These are phyloP conservation scores for Xylaria sp. DNA, from an alignment of 2,329 filamentous ascomycete species.

Conservation along the genomic window DNA sequence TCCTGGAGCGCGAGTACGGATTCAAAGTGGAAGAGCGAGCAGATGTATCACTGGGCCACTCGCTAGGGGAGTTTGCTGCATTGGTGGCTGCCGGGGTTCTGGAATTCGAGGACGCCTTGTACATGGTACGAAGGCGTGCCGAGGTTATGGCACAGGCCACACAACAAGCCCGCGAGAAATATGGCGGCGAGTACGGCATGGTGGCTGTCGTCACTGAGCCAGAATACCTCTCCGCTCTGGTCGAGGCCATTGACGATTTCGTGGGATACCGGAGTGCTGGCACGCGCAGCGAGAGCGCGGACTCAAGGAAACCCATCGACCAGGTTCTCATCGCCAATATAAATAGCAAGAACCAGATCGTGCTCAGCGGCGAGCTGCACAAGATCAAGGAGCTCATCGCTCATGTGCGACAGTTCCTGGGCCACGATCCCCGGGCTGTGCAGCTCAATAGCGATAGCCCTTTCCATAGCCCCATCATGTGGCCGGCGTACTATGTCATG, in stretches of 20 bases:
- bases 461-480: constrained; percentile 93
- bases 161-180: constrained; percentile 69
- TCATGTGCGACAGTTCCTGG: constrained; percentile 88
- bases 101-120: constrained; percentile 79
- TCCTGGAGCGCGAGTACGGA: constrained; percentile 85
- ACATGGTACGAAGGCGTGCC: constrained; percentile 79
- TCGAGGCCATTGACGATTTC: constrained; percentile 82
- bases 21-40: constrained; percentile 77
- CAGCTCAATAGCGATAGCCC: constrained; percentile 87
- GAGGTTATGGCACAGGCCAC: constrained; percentile 87
- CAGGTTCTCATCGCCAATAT: constrained; percentile 93
- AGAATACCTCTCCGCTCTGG: constrained; percentile 74
- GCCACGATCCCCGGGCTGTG: constrained; percentile 90
- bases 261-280: constrained; percentile 75
- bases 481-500: constrained; percentile 82
- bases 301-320: constrained; percentile 79
- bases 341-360: constrained; percentile 96
- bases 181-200: constrained; percentile 91
- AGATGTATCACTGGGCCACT: constrained; percentile 89
- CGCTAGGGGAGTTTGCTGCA: constrained; percentile 91
- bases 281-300: constrained; percentile 73
- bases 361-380: constrained; percentile 86
- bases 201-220: constrained; percentile 91
- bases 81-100: constrained; percentile 87
- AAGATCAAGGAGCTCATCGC: constrained; percentile 83